Evolutionary conservation across 805 yeast species (phyloP), one percentile per base, ranked within the genome.

Genomic region (Saturnispora quitensis): DNA sequence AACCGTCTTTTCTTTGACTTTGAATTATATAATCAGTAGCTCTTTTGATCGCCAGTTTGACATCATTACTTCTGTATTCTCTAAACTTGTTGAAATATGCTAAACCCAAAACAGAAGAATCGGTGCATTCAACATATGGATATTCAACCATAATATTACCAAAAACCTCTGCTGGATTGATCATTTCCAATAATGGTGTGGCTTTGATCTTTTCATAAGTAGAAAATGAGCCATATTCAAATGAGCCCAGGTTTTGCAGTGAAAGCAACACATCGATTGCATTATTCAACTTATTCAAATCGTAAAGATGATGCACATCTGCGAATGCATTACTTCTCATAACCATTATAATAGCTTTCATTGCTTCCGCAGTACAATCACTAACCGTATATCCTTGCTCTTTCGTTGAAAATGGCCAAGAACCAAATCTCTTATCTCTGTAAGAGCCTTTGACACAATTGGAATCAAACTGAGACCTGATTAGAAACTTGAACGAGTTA

Each of bases 141-240:
- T 88, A 93, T 67, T 93, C 99, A 25, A 93, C 95, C 99, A 93
- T 93, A 53, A 93, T 93, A 60, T 93, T 90, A 53, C 96, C 96
- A 69, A 93, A 93, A 0, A 93, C 99, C 65, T 93, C 99, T 1
- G 99, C 99, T 0, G 99, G 98, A 59, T 91, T 91, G 53, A 93
- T 70, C 49, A 68, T 61, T 64, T 93, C 99, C 53, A 93, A 62
- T 38, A 80, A 54, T 13, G 89, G 80, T 0, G 96, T 80, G 0
- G 96, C 89, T 58, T 89, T 82, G 55, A 88, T 91, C 50, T 72
- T 75, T 63, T 93, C 99, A 67, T 93, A 93, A 0, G 97, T 80
- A 0, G 97, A 85, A 68, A 89, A 93, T 1, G 98, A 87, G 1
- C 99, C 98, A 66, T 75, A 84, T 58, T 90, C 91, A 63, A 82